Conservation (phyloP, 129 eudicot genomes). For the Chrysanthemum seticuspe region DNA sequence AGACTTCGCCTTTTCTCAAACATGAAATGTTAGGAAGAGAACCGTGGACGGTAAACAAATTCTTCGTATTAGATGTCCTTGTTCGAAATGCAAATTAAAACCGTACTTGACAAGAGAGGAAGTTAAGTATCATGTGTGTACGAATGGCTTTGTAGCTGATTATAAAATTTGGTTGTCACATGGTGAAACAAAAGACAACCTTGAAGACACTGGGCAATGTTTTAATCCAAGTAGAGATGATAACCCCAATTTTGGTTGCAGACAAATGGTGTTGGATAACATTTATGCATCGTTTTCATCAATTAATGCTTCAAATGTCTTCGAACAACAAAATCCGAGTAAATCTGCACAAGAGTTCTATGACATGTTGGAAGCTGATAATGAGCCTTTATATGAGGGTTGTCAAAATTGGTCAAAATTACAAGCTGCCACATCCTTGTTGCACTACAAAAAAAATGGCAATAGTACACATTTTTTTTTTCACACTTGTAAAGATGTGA, state of each 20-base stretch:
- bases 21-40: not conserved
- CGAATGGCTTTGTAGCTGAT: not conserved
- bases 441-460: too few relatives aligned
- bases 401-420: too few relatives aligned
- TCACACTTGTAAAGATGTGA: too few relatives aligned
- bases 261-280: not conserved
- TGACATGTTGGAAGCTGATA: too few relatives aligned
- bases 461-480: too few relatives aligned
- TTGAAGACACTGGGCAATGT: not conserved
- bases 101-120: not conserved
- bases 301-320: too few relatives aligned
- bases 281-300: not conserved
- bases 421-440: too few relatives aligned
- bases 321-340: too few relatives aligned
- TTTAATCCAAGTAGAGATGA: not conserved
- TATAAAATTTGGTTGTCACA: not conserved
- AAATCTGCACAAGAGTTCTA: too few relatives aligned
- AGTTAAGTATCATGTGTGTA: not conserved
- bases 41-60: not conserved
- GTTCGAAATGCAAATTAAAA: not conserved
- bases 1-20: not conserved
- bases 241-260: not conserved
- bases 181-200: not conserved
- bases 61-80: not conserved
- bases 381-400: too few relatives aligned